Conservation (phyloP, 2,329 filamentous ascomycete genomes). For the Fusarium xylarioides region DNA sequence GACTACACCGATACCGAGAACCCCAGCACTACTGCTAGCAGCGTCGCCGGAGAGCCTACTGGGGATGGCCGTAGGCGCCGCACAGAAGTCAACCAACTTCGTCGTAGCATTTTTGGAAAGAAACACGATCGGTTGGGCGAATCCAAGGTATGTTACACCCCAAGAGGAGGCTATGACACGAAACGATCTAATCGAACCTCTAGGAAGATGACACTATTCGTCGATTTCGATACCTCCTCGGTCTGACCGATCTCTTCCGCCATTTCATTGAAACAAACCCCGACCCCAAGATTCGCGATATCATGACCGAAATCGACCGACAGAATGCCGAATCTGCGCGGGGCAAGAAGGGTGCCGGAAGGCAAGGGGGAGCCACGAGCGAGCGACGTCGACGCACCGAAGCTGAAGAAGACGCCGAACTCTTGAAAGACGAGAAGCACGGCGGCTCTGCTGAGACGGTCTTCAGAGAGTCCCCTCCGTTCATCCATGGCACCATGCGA, state of each 20-base stretch:
- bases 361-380: constrained; percentile 84
- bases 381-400: constrained; percentile 89
- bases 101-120: constrained; percentile 91
- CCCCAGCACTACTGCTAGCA: constrained; percentile 79
- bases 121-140: constrained; percentile 93
- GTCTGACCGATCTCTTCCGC: constrained; percentile 94
- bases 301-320: constrained; percentile 93
- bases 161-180: not conserved
- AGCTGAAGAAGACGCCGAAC: constrained; percentile 95
- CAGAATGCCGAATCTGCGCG: constrained; percentile 82
- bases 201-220: constrained; percentile 95
- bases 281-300: constrained; percentile 91
- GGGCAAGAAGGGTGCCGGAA: constrained; percentile 76
- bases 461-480: constrained; percentile 93
- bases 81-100: constrained; percentile 86
- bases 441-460: constrained; percentile 87
- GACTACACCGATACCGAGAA: constrained; percentile 74
- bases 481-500: constrained; percentile 87
- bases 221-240: constrained; percentile 92
- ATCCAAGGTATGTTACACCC: constrained; percentile 74
- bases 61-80: constrained; percentile 85
- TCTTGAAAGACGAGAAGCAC: constrained; percentile 85
- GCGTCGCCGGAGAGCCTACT: constrained; percentile 78
- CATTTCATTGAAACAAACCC: constrained; percentile 99
- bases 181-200: constrained; percentile 6